Evolutionary conservation across 208 protist species (phyloP), one percentile per base, ranked within the genome.

Genomic region (Acanthamoeba healyi): DNA sequence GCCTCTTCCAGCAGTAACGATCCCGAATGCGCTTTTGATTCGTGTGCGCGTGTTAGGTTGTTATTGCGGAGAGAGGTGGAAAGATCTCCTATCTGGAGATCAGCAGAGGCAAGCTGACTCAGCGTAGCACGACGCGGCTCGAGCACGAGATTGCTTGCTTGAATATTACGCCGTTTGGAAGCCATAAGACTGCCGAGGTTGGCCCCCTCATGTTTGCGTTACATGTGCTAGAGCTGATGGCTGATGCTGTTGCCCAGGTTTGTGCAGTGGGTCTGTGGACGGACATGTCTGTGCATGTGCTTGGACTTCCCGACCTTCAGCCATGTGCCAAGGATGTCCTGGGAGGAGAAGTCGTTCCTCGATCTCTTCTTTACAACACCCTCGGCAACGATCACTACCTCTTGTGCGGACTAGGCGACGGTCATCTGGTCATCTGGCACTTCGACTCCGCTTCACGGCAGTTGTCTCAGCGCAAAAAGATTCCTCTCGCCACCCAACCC

Each of bases 91-190:
- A 77, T 26, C 38, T 92, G 4, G 86, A 92, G 36, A 54, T 92
- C 61, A 36, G 61, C 40, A 34, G 61, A 7, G 63, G 63, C 36
- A 6, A 29, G 24, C 38, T 92, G 61, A 24, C 22, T 22, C 86
- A 32, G 36, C 63, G 26, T n/a, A 89, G 81, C 6, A 56, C 77
- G 36, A 87, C 51, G 17, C 7, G 89, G 65, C 42, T 97, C 40
- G 93, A 93, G 44, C 67, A 96, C 72, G 97, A 98, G 87, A 95
- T 97, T 36, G 95, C 97, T 9, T 98, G 97, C 93, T 26, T 98
- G 0, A 91, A 97, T 93, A 91, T 97, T 12, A 94, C 74, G 32
- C 77, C 91, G 1, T 65, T 95, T 5, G 95, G 49, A 38, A 95
- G 42, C 24, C 6, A 24, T 1, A 49, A 58, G 29, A 26, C 0